Evolutionary conservation across 2,329 filamentous ascomycete species (phyloP).

Genomic region (Triangularia verruculosa): DNA sequence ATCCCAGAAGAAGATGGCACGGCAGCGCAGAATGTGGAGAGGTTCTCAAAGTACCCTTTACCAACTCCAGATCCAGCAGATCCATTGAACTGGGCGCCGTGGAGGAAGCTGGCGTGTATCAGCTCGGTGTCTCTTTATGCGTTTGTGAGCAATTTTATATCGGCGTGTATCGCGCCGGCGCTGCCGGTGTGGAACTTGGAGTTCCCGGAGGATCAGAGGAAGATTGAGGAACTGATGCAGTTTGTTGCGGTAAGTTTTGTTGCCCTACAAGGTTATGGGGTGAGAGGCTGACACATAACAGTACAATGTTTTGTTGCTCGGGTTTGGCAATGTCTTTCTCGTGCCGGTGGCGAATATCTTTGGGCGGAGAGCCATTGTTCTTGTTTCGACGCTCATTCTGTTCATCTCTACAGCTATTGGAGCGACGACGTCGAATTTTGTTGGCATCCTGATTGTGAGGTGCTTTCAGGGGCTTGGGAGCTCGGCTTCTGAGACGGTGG

Average conservation of each 20-base stretch:
- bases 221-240: conserved; percentile 29
- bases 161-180: conserved; percentile 34
- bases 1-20: conserved; percentile 3
- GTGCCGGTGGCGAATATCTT: conserved; percentile 38
- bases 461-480: conserved; percentile 36
- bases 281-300: conserved; percentile 16
- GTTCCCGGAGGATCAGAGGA: conserved; percentile 30
- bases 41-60: conserved; percentile 24
- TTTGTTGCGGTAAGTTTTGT: conserved; percentile 32
- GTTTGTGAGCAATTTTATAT: conserved; percentile 35
- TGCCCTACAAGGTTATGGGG: background rate
- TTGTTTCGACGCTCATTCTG: conserved; percentile 29
- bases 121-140: conserved; percentile 32
- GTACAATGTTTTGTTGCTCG: conserved; percentile 36
- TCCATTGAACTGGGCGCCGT: conserved; percentile 36
- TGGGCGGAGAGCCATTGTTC: conserved; percentile 34
- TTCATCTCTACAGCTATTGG: conserved; percentile 29
- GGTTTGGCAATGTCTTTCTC: conserved; percentile 36
- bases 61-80: conserved; percentile 35
- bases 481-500: conserved; percentile 35
- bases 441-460: conserved; percentile 30
- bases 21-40: conserved; percentile 7
- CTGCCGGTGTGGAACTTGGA: conserved; percentile 33
- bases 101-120: conserved; percentile 34
- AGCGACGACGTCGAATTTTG: conserved; percentile 18